A percentile compares a stretch with the other conserved stretches of the same genome.
Evolutionary conservation across 495 filamentous ascomycete species (phyloP).

Genomic region (Filosporella fistucella): DNA sequence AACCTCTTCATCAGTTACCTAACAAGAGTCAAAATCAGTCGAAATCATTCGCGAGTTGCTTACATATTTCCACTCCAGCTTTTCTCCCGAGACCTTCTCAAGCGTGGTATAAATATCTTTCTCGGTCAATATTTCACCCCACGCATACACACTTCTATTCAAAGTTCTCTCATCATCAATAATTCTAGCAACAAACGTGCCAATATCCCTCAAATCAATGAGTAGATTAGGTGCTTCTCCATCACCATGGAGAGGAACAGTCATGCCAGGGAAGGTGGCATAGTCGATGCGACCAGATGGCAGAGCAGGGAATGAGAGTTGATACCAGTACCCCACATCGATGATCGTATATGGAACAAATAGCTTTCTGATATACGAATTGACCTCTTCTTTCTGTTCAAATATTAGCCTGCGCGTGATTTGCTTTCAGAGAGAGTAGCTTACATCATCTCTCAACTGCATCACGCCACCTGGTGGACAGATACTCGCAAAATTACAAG

Average conservation of each 20-base stretch:
- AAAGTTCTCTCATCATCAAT: conserved; percentile 50
- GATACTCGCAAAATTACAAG: too few species aligned
- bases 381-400: conserved; percentile 49
- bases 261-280: conserved; percentile 31
- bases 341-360: conserved; percentile 55
- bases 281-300: conserved; percentile 50
- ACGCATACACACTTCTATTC: conserved; percentile 52
- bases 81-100: too few species aligned
- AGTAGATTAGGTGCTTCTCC: conserved; percentile 44
- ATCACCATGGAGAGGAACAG: conserved; percentile 44
- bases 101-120: conserved; percentile 51
- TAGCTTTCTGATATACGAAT: conserved; percentile 48
- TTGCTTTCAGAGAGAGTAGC: conserved; percentile 18
- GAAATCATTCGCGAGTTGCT: too few species aligned
- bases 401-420: neutral
- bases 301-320: conserved; percentile 44
- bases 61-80: too few species aligned
- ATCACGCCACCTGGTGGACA: too few species aligned
- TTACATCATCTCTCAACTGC: too few species aligned
- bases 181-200: conserved; percentile 50
- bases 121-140: conserved; percentile 42
- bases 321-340: conserved; percentile 59
- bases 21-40: too few species aligned
- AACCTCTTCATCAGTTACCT: too few species aligned
- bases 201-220: conserved; percentile 54